Conservation (phyloP, 1,284 basidiomycete species). For the Bjerkandera adusta region DNA sequence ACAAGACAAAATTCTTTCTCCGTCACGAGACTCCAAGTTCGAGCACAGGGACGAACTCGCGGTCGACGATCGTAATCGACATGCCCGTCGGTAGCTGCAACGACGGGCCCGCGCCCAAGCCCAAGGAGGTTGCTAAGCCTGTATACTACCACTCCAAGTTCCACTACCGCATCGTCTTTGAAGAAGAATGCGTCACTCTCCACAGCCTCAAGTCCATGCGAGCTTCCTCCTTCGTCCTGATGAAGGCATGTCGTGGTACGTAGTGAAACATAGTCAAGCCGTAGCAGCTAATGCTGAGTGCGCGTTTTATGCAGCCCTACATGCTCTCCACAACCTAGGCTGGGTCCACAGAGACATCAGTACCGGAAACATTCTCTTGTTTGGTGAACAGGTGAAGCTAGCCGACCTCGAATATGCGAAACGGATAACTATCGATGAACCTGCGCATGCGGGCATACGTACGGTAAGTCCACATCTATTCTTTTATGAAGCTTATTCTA, state of each 20-base stretch:
- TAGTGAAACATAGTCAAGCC: neutral
- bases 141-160: neutral
- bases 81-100: no score
- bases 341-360: slow-evolving; percentile 3
- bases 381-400: neutral
- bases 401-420: slow-evolving; percentile 1
- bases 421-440: neutral
- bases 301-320: neutral
- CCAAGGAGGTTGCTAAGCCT: no score
- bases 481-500: neutral
- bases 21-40: no score
- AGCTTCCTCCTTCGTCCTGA: neutral
- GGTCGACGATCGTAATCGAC: no score
- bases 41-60: no score
- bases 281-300: no score
- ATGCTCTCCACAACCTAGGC: neutral
- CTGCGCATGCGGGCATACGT: neutral
- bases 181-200: neutral
- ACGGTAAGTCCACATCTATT: slow-evolving; percentile 2
- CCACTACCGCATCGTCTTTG: neutral
- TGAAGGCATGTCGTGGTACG: neutral
- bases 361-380: neutral
- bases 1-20: no score
- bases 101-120: no score
- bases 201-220: neutral